Conservation (phyloP, 805 yeast species). For the Yueomyces sp. region DNA sequence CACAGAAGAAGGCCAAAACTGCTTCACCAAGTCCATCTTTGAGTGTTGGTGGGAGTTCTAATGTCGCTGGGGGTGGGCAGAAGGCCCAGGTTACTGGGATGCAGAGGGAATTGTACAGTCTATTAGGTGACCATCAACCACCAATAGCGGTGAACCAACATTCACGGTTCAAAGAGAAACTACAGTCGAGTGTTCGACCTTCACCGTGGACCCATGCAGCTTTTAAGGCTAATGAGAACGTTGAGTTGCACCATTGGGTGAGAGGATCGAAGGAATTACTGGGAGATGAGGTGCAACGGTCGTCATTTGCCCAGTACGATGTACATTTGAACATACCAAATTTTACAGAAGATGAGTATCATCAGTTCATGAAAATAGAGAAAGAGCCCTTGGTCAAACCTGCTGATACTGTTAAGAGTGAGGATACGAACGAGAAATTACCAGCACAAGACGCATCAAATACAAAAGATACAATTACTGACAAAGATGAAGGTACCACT, state of each 20-base stretch:
- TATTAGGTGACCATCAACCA: conserved; percentile 87
- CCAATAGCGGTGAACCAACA: conserved; percentile 43
- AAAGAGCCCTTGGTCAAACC: not conserved
- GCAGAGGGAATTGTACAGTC: conserved; percentile 77
- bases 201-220: conserved; percentile 70
- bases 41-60: not conserved
- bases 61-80: conserved; percentile 8
- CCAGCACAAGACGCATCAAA: not conserved
- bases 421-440: not conserved
- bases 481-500: not conserved
- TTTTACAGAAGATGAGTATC: conserved; percentile 50
- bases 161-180: conserved; percentile 46
- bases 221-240: conserved; percentile 43
- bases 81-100: conserved; percentile 43
- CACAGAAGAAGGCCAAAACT: conserved; percentile 13
- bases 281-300: conserved; percentile 24
- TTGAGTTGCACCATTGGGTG: conserved; percentile 72
- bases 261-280: conserved; percentile 45
- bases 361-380: conserved; percentile 32
- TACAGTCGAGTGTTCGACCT: conserved; percentile 47
- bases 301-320: conserved; percentile 64
- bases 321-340: conserved; percentile 56
- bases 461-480: not conserved
- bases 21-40: conserved; percentile 5
- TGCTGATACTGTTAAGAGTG: not conserved